Evolutionary conservation across 73 alveolate species (phyloP), one percentile per base, ranked within the genome.

Genomic region (Tetrahymena elliotti): DNA sequence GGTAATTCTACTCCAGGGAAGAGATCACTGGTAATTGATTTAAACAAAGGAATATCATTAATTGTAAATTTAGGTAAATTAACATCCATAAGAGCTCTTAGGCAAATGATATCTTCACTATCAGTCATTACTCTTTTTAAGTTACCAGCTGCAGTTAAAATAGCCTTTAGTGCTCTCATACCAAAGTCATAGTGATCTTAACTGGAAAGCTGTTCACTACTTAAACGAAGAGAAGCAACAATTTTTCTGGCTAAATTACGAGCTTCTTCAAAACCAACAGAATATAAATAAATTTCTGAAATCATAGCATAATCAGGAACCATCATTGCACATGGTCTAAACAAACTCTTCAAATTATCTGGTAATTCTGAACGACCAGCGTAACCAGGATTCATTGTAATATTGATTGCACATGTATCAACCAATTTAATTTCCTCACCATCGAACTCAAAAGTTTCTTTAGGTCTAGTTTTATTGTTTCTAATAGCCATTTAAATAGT

Each of bases 121-220:
- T 96, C 98, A 96, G 96, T 97, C 99, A 39, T 96, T 82, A 95
- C 98, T 97, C 97, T 98, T 97, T 94, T 99, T 93, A 98, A 97
- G 95, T 99, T 99, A 92, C 99, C 99, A 83, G 99, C 99, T 16
- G 99, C 99, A 34, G 99, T 99, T 95, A 99, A 97, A 93, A 99
- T 99, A 3, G 99, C 99, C 94, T 99, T 99, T 93, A 97, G 95
- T 5, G 99, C 99, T 96, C 99, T 98, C 99, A 98, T 98, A 95
- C 99, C 99, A 83, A 99, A 99, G 96, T 99, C 99, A 95, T 99
- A 99, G 96, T 99, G 99, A 94, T 98, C 99, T 98, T 99, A 92
- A 7, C 99, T 98, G 84, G 99, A 99, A 36, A 99, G 98, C 96
- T 99, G 99, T 96, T 99, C 99, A 27, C 99, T 98, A 35, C 99